Evolutionary conservation across 441 rosid genomes (phyloP), one percentile per base, ranked within the genome.

Genomic region (Pelargonium fulgidum): DNA sequence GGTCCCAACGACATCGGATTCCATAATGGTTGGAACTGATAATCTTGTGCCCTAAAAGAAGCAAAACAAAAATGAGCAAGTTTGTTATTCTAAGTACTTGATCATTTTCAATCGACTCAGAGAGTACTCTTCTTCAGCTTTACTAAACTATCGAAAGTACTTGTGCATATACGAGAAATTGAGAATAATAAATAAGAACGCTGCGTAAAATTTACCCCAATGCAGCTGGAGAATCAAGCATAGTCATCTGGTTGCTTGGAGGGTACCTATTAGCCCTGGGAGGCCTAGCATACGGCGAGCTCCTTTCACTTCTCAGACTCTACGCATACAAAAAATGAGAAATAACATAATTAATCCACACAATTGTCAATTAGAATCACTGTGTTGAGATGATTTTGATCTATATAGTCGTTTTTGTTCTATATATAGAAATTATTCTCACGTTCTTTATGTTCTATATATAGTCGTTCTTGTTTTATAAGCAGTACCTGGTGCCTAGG

Each of bases 31-130:
- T 65, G 69, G 17, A 20, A 39, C 17, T 19, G 56, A 14, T 13
- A 65, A 36, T 70, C 68, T 64, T 52, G 64, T 50, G 62, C 48
- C 64, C 64, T 64, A 70, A 36, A 67, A 33, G 20, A 19, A 9
- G 11, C 56, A 6, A 52, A 69, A 7, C 14, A 42, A 69, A 42
- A 4, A 13, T 2, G 59, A 8, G 52, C 52, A 47, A 47, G 52
- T 47, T 47, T 12, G 52, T 47, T n/a, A 47, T 47, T 47, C 6
- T 5, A 36, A 36, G 1, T 7, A 36, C 41, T 36, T 36, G 41
- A 36, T 26, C 33, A 26, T 36, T 36, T 36, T 36, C 41, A 36
- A 36, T 36, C 7, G 1, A 36, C 41, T 36, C 8, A 0, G 1
- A 33, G 24, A 26, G 33, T 26, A 26, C 1, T 36, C 41, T 36